Percentiles rank a stretch among this genome's conserved stretches.
phyloP scores from a whole-genome alignment of 345 rosid genomes.

The Rhodamnia argentea region DNA sequence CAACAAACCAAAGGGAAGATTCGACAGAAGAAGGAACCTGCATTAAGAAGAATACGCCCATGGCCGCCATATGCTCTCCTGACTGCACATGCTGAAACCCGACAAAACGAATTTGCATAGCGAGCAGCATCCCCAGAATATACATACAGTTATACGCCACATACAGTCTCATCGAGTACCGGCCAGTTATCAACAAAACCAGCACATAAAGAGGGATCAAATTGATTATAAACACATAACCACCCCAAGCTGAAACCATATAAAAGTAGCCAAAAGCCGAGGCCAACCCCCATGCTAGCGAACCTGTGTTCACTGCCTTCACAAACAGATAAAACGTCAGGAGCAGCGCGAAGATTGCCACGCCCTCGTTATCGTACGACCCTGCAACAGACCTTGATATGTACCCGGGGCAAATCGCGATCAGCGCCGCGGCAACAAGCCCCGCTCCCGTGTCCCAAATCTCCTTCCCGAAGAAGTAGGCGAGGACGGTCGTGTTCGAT shows the following conservation, averaged over 20 bases:
- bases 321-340: conserved; percentile 85
- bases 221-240: conserved; percentile 94
- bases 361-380: conserved; percentile 92
- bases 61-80: conserved; percentile 98
- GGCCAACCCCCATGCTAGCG: conserved; percentile 76
- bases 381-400: conserved; percentile 96
- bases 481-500: conserved; percentile 83
- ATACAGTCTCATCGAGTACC: conserved; percentile 91
- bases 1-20: not conserved
- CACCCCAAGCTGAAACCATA: conserved; percentile 99
- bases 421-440: conserved; percentile 80
- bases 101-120: conserved; percentile 97
- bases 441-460: conserved; percentile 97
- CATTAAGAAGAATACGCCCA: conserved; percentile 95
- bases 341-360: conserved; percentile 83
- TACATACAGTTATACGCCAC: conserved; percentile 89
- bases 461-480: conserved; percentile 96
- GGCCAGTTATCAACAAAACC: conserved; percentile 83
- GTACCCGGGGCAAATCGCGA: conserved; percentile 96
- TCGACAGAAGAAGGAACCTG: conserved; percentile 39
- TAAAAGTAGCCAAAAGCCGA: conserved; percentile 97
- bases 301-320: conserved; percentile 90
- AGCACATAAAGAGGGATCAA: conserved; percentile 92
- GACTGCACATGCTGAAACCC: conserved; percentile 99
- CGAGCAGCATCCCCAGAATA: conserved; percentile 91